Percentiles rank a stretch among this genome's conserved stretches.
These are phyloP conservation scores for Coprinellus micaceus DNA, from an alignment of 768 basidiomycete genomes.

Conservation along the genomic window DNA sequence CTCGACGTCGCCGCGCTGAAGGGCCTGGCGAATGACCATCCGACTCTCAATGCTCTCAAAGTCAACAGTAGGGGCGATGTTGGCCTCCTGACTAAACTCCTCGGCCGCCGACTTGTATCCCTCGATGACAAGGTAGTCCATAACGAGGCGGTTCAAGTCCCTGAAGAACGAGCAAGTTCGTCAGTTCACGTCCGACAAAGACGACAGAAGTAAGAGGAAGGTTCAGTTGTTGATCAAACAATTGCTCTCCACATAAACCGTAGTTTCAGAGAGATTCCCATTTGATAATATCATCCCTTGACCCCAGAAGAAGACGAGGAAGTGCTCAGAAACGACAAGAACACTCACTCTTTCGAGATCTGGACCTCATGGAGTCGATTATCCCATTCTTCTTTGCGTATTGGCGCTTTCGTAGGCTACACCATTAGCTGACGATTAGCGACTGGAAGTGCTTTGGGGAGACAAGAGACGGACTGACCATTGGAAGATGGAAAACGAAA, in stretches of 20 bases:
- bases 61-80: slow-evolving; percentile 72
- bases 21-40: slow-evolving; percentile 90
- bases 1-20: slow-evolving; percentile 92
- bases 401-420: slow-evolving; percentile 51
- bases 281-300: slow-evolving; percentile 63
- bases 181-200: slow-evolving; percentile 15
- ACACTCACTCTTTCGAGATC: slow-evolving; percentile 85
- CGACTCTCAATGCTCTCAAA: slow-evolving; percentile 90
- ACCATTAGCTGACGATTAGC: slow-evolving; percentile 1
- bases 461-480: slow-evolving; percentile 27
- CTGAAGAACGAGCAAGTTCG: slow-evolving; percentile 38
- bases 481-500: slow-evolving; percentile 22
- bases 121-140: slow-evolving; percentile 97
- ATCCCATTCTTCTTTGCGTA: slow-evolving; percentile 87
- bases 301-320: slow-evolving; percentile 1
- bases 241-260: slow-evolving; percentile 57
- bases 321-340: slow-evolving; percentile 13
- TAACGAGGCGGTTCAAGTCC: slow-evolving; percentile 89
- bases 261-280: slow-evolving; percentile 99
- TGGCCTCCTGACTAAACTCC: slow-evolving; percentile 88
- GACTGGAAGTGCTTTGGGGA: slow-evolving; percentile 2
- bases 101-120: slow-evolving; percentile 96
- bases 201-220: slow-evolving; percentile 19
- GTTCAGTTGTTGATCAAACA: slow-evolving; percentile 86
- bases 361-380: slow-evolving; percentile 75